Evolutionary conservation across 345 rosid genomes (phyloP), one percentile per base, ranked within the genome.

Genomic region (Brassica carinata): DNA sequence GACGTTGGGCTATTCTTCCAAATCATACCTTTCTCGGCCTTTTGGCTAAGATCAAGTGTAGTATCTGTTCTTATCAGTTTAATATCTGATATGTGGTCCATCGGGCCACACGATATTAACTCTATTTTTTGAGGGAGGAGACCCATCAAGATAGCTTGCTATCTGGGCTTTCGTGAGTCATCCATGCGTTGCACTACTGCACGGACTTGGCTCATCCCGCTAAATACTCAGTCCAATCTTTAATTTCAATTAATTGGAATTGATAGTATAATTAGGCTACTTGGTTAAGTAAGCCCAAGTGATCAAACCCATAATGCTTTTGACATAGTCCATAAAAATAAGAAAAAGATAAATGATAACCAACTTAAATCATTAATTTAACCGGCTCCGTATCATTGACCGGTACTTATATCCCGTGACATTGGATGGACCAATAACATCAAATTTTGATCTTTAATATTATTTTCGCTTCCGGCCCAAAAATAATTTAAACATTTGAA

Each of bases 21-120:
- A 48, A 0, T 77, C 86, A 87, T 82, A 82, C 87, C 90, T 87
- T 86, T 87, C 90, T 87, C 90, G 87, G 88, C 90, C 90, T 87
- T 87, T 87, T 87, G 90, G 90, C 88, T 87, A 85, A 87, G 90
- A 87, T 85, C 88, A 85, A 87, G 87, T 85, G 88, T 87, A 85
- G 85, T 87, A 85, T 85, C 86, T 85, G 87, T 87, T 85, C 88
- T 87, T 87, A 85, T 85, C 87, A 84, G 87, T 84, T 85, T 87
- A 85, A 85, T 87, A 87, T 87, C 88, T 87, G 88, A 87, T 87
- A 87, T 74, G 84, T 72, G 81, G 79, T 26, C 61, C 80, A 81
- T 81, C 83, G 80, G 76, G 1, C 2, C 68, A 53, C 68, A 81
- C 76, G 83, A 80, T 75, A 81, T 75, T 81, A 81, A 81, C 78